phyloP scores from a whole-genome alignment of 2,329 filamentous ascomycete genomes.

The Alternaria metachromatica region DNA sequence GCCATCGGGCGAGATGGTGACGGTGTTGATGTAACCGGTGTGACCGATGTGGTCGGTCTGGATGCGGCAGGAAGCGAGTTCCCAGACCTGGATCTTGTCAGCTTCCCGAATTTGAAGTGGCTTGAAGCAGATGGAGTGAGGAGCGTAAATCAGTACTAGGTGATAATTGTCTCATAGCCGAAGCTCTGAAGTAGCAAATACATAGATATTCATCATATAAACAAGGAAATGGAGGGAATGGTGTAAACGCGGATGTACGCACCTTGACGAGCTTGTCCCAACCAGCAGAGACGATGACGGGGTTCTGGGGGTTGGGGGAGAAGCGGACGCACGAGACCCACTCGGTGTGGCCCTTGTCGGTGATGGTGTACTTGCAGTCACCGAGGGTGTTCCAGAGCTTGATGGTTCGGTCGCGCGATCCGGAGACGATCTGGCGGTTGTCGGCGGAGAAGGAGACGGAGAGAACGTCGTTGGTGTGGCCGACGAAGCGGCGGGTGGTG shows the following conservation, averaged over 20 bases:
- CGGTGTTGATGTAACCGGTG: constrained; percentile 99
- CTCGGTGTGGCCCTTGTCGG: constrained; percentile 99
- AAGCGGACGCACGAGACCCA: constrained; percentile 99
- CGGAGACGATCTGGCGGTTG: constrained; percentile 99
- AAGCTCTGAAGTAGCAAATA: constrained; percentile 99
- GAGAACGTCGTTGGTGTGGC: constrained; percentile 99
- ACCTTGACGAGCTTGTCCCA: constrained; percentile 99
- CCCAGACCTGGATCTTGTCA: constrained; percentile 81
- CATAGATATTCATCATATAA: constrained; percentile 91
- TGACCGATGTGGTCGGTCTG: constrained; percentile 99
- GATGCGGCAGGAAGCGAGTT: constrained; percentile 98
- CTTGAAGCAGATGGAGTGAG: neutral
- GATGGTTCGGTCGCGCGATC: constrained; percentile 97
- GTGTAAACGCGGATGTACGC: constrained; percentile 54
- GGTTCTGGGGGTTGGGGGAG: constrained; percentile 99
- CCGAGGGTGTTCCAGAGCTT: constrained; percentile 99
- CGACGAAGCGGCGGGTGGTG: constrained; percentile 97
- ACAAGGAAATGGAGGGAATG: neutral
- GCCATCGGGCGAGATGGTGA: constrained; percentile 99
- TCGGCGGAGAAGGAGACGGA: constrained; percentile 99
- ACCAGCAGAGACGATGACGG: constrained; percentile 96
- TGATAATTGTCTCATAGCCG: constrained; percentile 98
- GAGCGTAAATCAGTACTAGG: constrained; percentile 74
- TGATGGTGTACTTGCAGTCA: constrained; percentile 99
- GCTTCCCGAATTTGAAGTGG: constrained; percentile 15